phyloP scores from a whole-genome alignment of 2,329 filamentous ascomycete species.

The Colletotrichum sp. region DNA sequence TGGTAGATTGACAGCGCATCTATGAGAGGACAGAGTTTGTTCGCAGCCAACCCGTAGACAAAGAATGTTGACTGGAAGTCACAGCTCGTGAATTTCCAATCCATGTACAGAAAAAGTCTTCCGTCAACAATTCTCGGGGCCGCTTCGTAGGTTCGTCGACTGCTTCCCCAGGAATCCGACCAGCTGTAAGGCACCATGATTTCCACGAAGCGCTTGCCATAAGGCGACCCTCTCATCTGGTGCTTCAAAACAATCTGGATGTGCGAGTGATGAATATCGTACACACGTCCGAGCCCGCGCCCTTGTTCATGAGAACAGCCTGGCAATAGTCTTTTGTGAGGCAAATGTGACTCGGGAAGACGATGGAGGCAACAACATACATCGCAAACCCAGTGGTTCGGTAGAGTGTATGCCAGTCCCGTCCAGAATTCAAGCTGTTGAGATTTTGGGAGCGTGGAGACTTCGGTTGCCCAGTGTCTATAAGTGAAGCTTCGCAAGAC shows the following conservation, averaged over 20 bases:
- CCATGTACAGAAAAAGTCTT: neutral
- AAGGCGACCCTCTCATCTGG: neutral
- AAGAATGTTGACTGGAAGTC: neutral
- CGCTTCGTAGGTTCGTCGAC: neutral
- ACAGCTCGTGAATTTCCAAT: neutral
- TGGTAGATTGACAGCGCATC: neutral
- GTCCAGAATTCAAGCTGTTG: neutral
- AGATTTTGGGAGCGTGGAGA: neutral
- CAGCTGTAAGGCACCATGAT: neutral
- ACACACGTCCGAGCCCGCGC: neutral
- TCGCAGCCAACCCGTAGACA: neutral
- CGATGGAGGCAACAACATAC: neutral
- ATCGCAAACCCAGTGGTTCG: neutral
- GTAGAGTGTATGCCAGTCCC: fast-evolving
- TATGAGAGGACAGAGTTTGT: neutral
- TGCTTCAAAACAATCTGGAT: neutral
- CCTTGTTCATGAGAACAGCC: neutral
- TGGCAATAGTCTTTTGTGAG: neutral
- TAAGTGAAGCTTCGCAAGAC: neutral
- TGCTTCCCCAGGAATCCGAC: neutral
- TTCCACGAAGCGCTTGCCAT: neutral
- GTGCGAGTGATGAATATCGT: neutral
- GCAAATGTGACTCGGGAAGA: neutral
- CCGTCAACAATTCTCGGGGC: neutral
- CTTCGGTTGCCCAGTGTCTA: neutral